phyloP scores from a whole-genome alignment of 106 monocot species.

The Iris macrosiphon region DNA sequence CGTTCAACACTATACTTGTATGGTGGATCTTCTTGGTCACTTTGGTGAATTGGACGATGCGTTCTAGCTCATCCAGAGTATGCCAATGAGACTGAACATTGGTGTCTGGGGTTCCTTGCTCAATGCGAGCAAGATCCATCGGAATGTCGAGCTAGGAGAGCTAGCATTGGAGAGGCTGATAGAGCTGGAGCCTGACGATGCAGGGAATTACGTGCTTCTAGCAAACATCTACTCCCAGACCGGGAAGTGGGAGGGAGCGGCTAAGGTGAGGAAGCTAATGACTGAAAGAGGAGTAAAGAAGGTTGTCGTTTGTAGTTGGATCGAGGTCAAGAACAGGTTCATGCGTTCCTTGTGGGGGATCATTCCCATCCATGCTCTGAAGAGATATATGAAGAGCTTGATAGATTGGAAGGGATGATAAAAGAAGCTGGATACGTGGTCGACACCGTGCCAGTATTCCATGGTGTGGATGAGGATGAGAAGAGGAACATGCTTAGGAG shows the following conservation, averaged over 20 bases:
- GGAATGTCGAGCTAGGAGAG: conserved; percentile 54
- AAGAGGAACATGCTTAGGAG: conserved; percentile 59
- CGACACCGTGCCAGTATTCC: conserved; percentile 42
- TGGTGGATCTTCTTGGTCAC: conserved; percentile 75
- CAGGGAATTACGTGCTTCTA: conserved; percentile 70
- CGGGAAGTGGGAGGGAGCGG: conserved; percentile 54
- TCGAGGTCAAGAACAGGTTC: conserved; percentile 49
- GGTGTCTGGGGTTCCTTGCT: conserved; percentile 78
- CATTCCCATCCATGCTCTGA: conserved; percentile 46
- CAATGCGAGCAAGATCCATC: conserved; percentile 61
- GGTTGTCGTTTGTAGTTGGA: conserved; percentile 67
- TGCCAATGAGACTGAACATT: conserved; percentile 59
- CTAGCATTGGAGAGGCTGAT: conserved; percentile 52
- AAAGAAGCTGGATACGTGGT: conserved; percentile 45
- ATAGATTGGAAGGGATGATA: conserved; percentile 52
- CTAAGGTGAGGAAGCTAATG: conserved; percentile 49
- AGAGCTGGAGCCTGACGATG: conserved; percentile 63
- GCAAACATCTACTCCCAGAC: conserved; percentile 67
- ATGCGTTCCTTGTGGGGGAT: conserved; percentile 67
- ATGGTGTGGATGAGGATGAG: conserved; percentile 53
- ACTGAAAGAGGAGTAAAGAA: conserved; percentile 71
- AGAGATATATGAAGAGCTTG: conserved; percentile 50
- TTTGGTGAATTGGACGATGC: conserved; percentile 50
- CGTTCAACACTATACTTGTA: conserved; percentile 75
- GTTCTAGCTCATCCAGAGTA: conserved; percentile 30